These are phyloP conservation scores for Taphrina deformans DNA, from an alignment of 1,139 yeast species.

Conservation along the genomic window DNA sequence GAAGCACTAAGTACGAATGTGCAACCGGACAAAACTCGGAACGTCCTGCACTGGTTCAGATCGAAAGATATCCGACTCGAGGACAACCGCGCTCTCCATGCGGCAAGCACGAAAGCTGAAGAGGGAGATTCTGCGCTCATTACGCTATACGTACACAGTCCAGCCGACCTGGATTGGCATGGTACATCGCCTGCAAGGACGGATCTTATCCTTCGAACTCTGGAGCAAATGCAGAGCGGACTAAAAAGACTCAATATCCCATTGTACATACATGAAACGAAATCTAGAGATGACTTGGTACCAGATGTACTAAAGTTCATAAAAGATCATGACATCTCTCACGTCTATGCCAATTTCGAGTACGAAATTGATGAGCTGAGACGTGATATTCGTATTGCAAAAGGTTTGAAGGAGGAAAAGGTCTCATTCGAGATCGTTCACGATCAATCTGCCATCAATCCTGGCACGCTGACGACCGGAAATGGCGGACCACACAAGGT, in stretches of 20 bases:
- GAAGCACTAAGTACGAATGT: conserved; percentile 11
- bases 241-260: conserved; percentile 50
- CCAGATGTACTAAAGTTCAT: conserved; percentile 36
- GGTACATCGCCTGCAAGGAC: conserved; percentile 51
- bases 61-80: conserved; percentile 49
- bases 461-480: conserved; percentile 50
- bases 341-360: conserved; percentile 51
- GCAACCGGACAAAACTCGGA: conserved; percentile 14
- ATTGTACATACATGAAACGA: conserved; percentile 47
- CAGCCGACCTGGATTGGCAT: conserved; percentile 51
- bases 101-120: conserved; percentile 46
- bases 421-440: conserved; percentile 47
- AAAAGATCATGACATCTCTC: conserved; percentile 43
- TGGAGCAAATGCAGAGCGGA: conserved; percentile 45
- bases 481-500: conserved; percentile 55
- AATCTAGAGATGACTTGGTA: conserved; percentile 42
- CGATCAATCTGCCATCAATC: conserved; percentile 54
- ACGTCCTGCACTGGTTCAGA: conserved; percentile 52
- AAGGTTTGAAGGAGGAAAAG: conserved; percentile 39
- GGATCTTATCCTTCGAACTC: conserved; percentile 47
- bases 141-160: conserved; percentile 50
- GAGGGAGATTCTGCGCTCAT: conserved; percentile 45
- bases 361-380: conserved; percentile 58
- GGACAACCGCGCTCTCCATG: conserved; percentile 50
- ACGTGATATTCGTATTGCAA: conserved; percentile 45